These are phyloP conservation scores for Lyophyllum semitale DNA, from an alignment of 768 basidiomycete species.

Conservation along the genomic window DNA sequence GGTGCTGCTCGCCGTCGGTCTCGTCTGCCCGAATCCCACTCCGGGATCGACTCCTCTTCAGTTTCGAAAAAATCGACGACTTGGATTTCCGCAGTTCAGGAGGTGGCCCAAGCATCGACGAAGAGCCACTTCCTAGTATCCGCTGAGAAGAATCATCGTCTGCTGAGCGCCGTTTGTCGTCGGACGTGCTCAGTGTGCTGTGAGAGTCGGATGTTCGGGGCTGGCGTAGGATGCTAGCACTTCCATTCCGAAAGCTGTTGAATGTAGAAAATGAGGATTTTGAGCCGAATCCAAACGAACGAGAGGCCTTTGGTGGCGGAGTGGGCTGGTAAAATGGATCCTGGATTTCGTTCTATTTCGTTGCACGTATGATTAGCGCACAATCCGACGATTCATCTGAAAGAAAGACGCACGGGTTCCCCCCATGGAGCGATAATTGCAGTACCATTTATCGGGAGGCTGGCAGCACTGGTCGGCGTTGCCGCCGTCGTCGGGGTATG, in stretches of 20 bases:
- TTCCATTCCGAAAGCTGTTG: conserved; percentile 27
- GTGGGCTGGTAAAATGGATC: conserved; percentile 44
- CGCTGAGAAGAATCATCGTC: conserved; percentile 29
- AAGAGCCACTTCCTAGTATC: conserved; percentile 27
- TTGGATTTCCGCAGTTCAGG: conserved; percentile 46
- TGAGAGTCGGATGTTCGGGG: conserved; percentile 38
- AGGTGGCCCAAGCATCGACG: conserved; percentile 14
- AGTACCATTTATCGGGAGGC: conserved; percentile 2
- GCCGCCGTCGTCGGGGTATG: conserved; percentile 8
- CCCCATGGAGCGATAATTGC: conserved; percentile 16
- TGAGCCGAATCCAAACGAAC: conserved; percentile 37
- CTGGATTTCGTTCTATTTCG: too few relatives aligned
- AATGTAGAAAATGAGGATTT: conserved; percentile 40
- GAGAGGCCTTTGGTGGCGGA: conserved; percentile 42
- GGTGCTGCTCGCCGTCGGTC: conserved; percentile 40
- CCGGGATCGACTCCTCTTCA: conserved; percentile 43
- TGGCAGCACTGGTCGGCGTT: neutral
- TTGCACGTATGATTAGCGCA: neutral
- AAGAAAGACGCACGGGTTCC: conserved; percentile 19
- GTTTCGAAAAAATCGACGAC: conserved; percentile 45
- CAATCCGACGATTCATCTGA: neutral
- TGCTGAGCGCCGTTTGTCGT: conserved; percentile 32
- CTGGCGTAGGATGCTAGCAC: conserved; percentile 31
- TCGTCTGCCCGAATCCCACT: conserved; percentile 35
- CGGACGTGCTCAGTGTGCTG: conserved; percentile 31